Percentiles rank a stretch among this genome's conserved stretches.
Evolutionary conservation across 2,329 filamentous ascomycete species (phyloP).

Genomic region (Curvularia spicifera): DNA sequence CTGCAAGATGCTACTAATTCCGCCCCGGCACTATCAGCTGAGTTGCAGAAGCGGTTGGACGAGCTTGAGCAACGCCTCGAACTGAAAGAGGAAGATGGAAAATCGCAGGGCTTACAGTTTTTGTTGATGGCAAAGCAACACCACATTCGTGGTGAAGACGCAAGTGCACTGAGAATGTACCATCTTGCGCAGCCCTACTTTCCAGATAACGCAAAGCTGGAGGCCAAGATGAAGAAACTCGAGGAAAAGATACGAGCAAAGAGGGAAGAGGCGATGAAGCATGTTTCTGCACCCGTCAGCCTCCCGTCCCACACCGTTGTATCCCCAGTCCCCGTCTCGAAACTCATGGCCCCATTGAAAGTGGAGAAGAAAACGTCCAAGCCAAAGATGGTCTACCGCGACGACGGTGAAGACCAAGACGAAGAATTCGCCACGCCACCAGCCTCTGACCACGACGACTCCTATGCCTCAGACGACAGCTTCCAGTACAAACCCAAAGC

Average conservation of each 20-base stretch:
- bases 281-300: constrained; percentile 21
- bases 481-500: constrained; percentile 45
- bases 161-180: constrained; percentile 82
- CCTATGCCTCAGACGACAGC: constrained; percentile 48
- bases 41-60: constrained; percentile 80
- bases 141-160: constrained; percentile 80
- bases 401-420: constrained; percentile 46
- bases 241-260: constrained; percentile 58
- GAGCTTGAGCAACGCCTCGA: constrained; percentile 87
- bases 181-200: constrained; percentile 84
- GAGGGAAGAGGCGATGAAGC: constrained; percentile 39
- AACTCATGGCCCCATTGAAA: constrained; percentile 47
- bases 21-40: constrained; percentile 67
- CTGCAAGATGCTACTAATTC: constrained; percentile 61
- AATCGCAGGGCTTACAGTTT: constrained; percentile 82
- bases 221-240: constrained; percentile 61
- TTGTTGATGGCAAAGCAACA: constrained; percentile 92
- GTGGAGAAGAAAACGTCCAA: constrained; percentile 28
- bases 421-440: constrained; percentile 52
- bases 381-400: constrained; percentile 20
- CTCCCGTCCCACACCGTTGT: constrained; percentile 23
- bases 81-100: constrained; percentile 69
- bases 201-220: constrained; percentile 80
- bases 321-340: constrained; percentile 27
- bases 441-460: constrained; percentile 47